These are phyloP conservation scores for Ascochyta lentis DNA, from an alignment of 2,329 filamentous ascomycete genomes.

Conservation along the genomic window DNA sequence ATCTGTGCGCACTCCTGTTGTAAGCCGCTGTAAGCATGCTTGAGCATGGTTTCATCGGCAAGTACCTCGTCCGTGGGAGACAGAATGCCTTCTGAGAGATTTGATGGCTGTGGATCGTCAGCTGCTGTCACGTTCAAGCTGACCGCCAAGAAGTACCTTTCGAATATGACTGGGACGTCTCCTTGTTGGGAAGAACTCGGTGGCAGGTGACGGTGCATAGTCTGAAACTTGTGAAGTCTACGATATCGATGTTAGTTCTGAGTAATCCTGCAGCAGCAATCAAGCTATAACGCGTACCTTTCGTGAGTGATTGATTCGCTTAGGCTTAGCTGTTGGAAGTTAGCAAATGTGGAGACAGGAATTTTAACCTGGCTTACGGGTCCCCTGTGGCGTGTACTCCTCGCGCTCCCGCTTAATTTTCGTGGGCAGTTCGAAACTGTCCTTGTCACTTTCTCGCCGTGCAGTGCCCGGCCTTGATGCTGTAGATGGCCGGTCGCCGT, in stretches of 20 bases:
- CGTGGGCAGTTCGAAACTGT: constrained; percentile 16
- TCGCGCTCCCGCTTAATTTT: constrained; percentile 38
- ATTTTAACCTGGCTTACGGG: constrained; percentile 16
- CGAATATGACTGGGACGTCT: constrained; percentile 14
- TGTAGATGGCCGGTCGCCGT: constrained; percentile 30
- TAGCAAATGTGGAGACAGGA: neutral
- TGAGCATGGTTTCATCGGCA: constrained; percentile 21
- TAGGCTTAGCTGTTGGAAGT: constrained; percentile 8
- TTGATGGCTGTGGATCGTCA: constrained; percentile 9
- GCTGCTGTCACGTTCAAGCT: neutral
- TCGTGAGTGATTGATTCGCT: constrained; percentile 13
- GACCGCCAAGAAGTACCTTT: constrained; percentile 3
- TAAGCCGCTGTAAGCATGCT: constrained; percentile 23
- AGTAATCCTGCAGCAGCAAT: neutral
- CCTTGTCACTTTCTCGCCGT: constrained; percentile 23
- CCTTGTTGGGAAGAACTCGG: constrained; percentile 9
- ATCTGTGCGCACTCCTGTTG: constrained; percentile 19
- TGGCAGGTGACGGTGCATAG: constrained; percentile 1
- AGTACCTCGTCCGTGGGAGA: constrained; percentile 20
- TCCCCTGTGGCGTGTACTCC: constrained; percentile 30
- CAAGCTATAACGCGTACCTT: constrained; percentile 1
- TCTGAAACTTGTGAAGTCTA: constrained; percentile 15
- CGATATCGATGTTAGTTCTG: neutral
- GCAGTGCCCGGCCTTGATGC: constrained; percentile 27
- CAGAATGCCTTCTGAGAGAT: constrained; percentile 19